Conservation (phyloP, 352 stramenopile genomes). For the Phytophthora macrochlamydospora region DNA sequence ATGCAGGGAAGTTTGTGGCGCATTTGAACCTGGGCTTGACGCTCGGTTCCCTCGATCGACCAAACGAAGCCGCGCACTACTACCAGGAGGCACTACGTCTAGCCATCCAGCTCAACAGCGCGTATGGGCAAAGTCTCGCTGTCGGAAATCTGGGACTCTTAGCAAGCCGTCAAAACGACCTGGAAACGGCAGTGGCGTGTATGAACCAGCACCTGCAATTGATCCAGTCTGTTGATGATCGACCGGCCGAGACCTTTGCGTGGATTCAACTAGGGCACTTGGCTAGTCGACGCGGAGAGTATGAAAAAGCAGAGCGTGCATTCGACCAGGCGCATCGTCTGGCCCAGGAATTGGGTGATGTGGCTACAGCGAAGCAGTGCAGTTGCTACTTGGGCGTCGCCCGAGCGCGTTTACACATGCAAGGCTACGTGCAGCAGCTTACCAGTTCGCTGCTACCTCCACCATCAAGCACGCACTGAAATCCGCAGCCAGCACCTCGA, state of each 20-base stretch:
- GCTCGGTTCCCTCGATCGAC: slow-evolving; percentile 62
- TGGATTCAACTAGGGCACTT: slow-evolving; percentile 89
- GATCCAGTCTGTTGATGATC: slow-evolving; percentile 84
- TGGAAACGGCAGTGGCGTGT: slow-evolving; percentile 78
- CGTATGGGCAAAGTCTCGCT: slow-evolving; percentile 85
- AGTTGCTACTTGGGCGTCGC: slow-evolving; percentile 83
- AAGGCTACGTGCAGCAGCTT: slow-evolving; percentile 57
- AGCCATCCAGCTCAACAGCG: slow-evolving; percentile 84
- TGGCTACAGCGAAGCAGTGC: slow-evolving; percentile 74
- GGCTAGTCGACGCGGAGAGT: slow-evolving; percentile 52
- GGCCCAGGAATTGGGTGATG: slow-evolving; percentile 67
- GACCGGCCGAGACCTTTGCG: slow-evolving; percentile 75
- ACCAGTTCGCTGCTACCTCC: slow-evolving; percentile 30
- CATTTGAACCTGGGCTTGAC: slow-evolving; percentile 87
- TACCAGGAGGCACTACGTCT: slow-evolving; percentile 89
- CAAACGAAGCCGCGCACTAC: slow-evolving; percentile 77
- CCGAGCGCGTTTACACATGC: slow-evolving; percentile 71
- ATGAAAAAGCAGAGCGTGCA: slow-evolving; percentile 71
- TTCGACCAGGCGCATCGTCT: slow-evolving; percentile 85
- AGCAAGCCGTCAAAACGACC: slow-evolving; percentile 80
- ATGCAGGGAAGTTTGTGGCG: slow-evolving; percentile 88
- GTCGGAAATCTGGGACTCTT: slow-evolving; percentile 89
- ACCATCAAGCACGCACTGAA: slow-evolving; percentile 3
- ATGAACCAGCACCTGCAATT: slow-evolving; percentile 92
- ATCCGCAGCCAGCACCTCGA: not conserved